These are phyloP conservation scores for Phlebiopsis gigantea DNA, from an alignment of 768 basidiomycete species.

Conservation along the genomic window DNA sequence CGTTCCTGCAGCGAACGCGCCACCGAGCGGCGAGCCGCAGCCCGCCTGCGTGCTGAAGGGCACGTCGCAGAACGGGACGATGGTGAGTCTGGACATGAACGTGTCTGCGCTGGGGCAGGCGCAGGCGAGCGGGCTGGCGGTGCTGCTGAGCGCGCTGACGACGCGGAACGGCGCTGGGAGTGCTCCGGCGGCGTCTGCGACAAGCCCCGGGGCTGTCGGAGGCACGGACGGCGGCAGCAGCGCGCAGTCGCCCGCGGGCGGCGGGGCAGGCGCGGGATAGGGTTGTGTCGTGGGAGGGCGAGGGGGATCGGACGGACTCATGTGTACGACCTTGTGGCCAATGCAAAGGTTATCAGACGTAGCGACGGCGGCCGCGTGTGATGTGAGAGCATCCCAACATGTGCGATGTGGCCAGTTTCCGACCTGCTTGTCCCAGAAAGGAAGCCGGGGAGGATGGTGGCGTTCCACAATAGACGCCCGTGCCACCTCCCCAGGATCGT, in stretches of 20 bases:
- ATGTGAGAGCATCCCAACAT: too few relatives aligned
- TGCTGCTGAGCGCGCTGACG: constrained; percentile 59
- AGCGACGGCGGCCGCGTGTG: too few relatives aligned
- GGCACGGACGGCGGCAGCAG: neutral
- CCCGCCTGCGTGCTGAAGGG: constrained; percentile 76
- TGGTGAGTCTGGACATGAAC: constrained; percentile 76
- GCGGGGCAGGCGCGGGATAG: neutral
- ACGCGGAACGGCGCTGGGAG: neutral
- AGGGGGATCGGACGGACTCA: neutral
- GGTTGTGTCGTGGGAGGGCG: neutral
- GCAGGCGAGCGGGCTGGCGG: constrained; percentile 74
- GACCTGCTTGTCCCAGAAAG: neutral
- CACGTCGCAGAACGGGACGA: constrained; percentile 63
- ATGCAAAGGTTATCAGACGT: neutral
- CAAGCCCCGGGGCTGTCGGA: neutral
- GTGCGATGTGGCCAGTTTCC: neutral
- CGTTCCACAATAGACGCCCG: neutral
- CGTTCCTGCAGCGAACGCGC: constrained; percentile 50
- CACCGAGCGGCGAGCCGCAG: constrained; percentile 49
- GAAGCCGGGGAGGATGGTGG: neutral
- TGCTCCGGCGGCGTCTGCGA: neutral
- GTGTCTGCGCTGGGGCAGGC: constrained; percentile 63
- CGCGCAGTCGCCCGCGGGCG: neutral
- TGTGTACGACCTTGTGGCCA: neutral
- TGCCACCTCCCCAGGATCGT: neutral